Evolutionary conservation across 1,284 basidiomycete genomes (phyloP).

Genomic region (Boletus sp.): DNA sequence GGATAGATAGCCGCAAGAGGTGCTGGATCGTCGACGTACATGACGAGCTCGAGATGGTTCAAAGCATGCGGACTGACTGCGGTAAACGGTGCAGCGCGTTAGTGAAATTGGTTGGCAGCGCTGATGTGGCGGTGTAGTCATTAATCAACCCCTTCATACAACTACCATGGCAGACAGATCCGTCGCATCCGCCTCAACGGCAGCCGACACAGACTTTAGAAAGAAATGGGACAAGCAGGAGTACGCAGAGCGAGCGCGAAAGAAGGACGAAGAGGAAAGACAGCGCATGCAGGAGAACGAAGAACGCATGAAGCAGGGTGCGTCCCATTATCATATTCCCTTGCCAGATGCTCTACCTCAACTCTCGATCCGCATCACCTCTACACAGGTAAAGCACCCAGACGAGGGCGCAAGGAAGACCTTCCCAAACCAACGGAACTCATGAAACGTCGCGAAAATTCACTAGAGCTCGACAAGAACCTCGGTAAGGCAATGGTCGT

Average conservation of each 20-base stretch:
- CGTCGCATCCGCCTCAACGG: constrained; percentile 59
- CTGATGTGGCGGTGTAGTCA: too few relatives aligned
- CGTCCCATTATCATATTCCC: constrained; percentile 14
- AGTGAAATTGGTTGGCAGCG: too few relatives aligned
- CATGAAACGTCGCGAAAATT: constrained; percentile 78
- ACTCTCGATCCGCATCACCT: neutral
- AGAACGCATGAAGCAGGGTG: constrained; percentile 77
- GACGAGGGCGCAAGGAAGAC: constrained; percentile 60
- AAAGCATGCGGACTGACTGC: constrained; percentile 11
- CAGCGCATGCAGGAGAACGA: constrained; percentile 85
- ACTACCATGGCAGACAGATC: constrained; percentile 53
- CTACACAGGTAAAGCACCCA: constrained; percentile 73
- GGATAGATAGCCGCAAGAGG: constrained; percentile 64
- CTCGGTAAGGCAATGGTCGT: constrained; percentile 91
- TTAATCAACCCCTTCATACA: too few relatives aligned
- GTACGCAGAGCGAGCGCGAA: constrained; percentile 71
- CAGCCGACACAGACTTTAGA: constrained; percentile 70
- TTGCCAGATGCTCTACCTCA: neutral
- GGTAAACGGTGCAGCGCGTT: too few relatives aligned
- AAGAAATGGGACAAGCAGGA: constrained; percentile 88
- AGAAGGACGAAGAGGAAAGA: constrained; percentile 72
- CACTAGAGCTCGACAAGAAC: constrained; percentile 88
- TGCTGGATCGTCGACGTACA: constrained; percentile 38
- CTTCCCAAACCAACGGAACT: constrained; percentile 87
- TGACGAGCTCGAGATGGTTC: constrained; percentile 20